These are phyloP conservation scores for Didymella glomerata DNA, from an alignment of 2,329 filamentous ascomycete genomes.

Conservation along the genomic window DNA sequence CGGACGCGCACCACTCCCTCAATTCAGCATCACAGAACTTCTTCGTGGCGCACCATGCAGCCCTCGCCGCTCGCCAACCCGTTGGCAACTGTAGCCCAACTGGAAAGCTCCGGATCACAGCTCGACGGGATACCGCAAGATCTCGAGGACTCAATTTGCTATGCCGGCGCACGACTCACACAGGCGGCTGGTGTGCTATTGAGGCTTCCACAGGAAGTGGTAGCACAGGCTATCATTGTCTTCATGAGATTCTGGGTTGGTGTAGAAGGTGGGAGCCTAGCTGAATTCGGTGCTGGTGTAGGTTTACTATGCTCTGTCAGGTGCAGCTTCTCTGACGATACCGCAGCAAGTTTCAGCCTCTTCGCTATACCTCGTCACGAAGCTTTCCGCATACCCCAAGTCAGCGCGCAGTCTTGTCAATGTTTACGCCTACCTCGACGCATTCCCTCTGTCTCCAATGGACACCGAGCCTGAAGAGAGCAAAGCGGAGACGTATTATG, in stretches of 20 bases:
- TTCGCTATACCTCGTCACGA: slow-evolving; percentile 80
- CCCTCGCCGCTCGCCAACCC: slow-evolving; percentile 67
- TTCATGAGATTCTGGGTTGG: slow-evolving; percentile 83
- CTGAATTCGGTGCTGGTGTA: slow-evolving; percentile 66
- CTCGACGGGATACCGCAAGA: slow-evolving; percentile 68
- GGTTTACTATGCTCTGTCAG: slow-evolving; percentile 35
- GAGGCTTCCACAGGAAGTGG: slow-evolving; percentile 82
- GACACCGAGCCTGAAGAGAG: slow-evolving; percentile 56
- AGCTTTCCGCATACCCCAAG: slow-evolving; percentile 79
- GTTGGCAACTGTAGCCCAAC: slow-evolving; percentile 74
- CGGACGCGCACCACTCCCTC: neutral
- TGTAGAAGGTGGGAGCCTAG: slow-evolving; percentile 59
- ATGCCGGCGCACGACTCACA: slow-evolving; percentile 75
- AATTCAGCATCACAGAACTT: neutral
- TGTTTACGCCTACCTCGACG: slow-evolving; percentile 82
- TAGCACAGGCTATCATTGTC: slow-evolving; percentile 83
- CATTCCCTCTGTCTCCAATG: slow-evolving; percentile 63
- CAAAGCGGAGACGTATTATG: slow-evolving; percentile 58
- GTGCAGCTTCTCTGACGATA: slow-evolving; percentile 22
- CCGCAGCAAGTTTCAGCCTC: slow-evolving; percentile 81
- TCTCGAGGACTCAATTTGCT: slow-evolving; percentile 75
- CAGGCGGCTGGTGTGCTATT: slow-evolving; percentile 84
- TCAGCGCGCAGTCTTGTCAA: slow-evolving; percentile 83
- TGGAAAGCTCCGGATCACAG: slow-evolving; percentile 66
- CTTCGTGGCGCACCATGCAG: slow-evolving; percentile 31